A percentile compares a stretch with the other conserved stretches of the same genome.
These are phyloP conservation scores for Ceratocystiopsis minuta DNA, from an alignment of 2,329 filamentous ascomycete species.

Conservation along the genomic window DNA sequence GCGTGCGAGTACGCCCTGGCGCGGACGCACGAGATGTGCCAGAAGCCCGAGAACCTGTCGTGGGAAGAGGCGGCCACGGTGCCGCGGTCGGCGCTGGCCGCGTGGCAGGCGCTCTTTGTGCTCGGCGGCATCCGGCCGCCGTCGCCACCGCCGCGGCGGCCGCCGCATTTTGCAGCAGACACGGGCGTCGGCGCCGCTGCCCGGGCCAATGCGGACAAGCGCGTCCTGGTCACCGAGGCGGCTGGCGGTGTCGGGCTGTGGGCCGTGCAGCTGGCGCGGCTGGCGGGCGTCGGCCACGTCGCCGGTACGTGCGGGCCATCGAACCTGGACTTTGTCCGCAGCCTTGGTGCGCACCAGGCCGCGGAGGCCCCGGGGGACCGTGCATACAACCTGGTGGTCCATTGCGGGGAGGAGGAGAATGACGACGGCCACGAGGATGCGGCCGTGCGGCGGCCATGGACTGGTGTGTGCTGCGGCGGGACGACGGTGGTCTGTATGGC, in stretches of 20 bases:
- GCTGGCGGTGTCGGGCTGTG: slow-evolving; percentile 11
- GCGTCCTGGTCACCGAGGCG: slow-evolving; percentile 12
- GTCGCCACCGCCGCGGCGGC: background rate
- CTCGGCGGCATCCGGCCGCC: slow-evolving; percentile 5
- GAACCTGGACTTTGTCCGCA: slow-evolving; percentile 7
- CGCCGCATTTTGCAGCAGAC: no score
- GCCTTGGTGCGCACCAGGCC: slow-evolving; percentile 7
- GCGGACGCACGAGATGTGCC: slow-evolving; percentile 8
- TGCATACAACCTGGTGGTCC: slow-evolving; percentile 9
- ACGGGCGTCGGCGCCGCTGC: no score
- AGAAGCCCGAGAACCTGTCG: slow-evolving; percentile 9
- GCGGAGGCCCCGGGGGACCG: background rate
- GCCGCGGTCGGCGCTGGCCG: slow-evolving; percentile 11
- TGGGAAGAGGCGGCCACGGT: slow-evolving; percentile 13
- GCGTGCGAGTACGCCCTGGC: slow-evolving; percentile 8
- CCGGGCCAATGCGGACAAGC: slow-evolving; percentile 5
- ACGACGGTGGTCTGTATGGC: slow-evolving; percentile 9
- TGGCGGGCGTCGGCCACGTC: slow-evolving; percentile 10
- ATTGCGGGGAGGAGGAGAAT: slow-evolving; percentile 9
- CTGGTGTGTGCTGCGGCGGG: slow-evolving; percentile 5
- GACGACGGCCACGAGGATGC: background rate
- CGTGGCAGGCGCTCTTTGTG: slow-evolving; percentile 12
- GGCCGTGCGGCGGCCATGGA: slow-evolving; percentile 8
- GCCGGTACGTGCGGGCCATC: slow-evolving; percentile 6
- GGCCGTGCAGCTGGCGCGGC: slow-evolving; percentile 12